Evolutionary conservation across 2,329 filamentous ascomycete genomes (phyloP).

Genomic region (Botryotinia globosa): DNA sequence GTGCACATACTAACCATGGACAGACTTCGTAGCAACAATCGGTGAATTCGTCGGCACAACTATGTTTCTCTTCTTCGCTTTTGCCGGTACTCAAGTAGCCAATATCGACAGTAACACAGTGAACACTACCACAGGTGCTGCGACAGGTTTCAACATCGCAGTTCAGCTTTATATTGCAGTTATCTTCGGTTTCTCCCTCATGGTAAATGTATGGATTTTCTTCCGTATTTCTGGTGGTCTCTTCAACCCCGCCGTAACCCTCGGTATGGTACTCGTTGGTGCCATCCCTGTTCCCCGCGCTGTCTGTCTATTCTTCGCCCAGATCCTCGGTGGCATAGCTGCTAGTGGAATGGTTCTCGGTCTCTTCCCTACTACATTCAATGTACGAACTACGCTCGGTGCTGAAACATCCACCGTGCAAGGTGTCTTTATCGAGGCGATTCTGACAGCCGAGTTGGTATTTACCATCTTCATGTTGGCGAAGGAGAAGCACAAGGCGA

Average conservation of each 20-base stretch:
- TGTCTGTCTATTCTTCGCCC: slow-evolving; percentile 37
- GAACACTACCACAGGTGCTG: slow-evolving; percentile 6
- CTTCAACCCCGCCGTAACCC: slow-evolving; percentile 49
- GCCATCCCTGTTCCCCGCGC: slow-evolving; percentile 39
- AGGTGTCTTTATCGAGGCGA: slow-evolving; percentile 50
- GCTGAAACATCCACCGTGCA: slow-evolving; percentile 43
- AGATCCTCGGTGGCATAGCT: slow-evolving; percentile 40
- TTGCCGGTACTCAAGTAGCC: slow-evolving; percentile 36
- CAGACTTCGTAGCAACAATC: slow-evolving; percentile 34
- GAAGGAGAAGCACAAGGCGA: slow-evolving; percentile 48
- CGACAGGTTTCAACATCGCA: slow-evolving; percentile 33
- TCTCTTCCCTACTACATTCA: slow-evolving; percentile 44
- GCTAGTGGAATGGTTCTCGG: slow-evolving; percentile 41
- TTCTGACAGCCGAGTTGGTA: slow-evolving; percentile 47
- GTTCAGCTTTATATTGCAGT: slow-evolving; percentile 41
- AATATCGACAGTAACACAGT: slow-evolving; percentile 29
- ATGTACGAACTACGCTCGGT: slow-evolving; percentile 44
- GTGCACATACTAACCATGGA: neutral
- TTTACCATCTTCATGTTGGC: slow-evolving; percentile 52
- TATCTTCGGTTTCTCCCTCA: slow-evolving; percentile 42
- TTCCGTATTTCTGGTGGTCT: slow-evolving; percentile 51
- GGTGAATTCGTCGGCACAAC: slow-evolving; percentile 39
- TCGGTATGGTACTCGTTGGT: slow-evolving; percentile 41
- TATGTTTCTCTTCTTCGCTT: slow-evolving; percentile 41
- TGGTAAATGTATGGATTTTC: slow-evolving; percentile 55